Evolutionary conservation across 2,329 filamentous ascomycete genomes (phyloP), one percentile per base, ranked within the genome.

Genomic region (Aspergillus ibericus): DNA sequence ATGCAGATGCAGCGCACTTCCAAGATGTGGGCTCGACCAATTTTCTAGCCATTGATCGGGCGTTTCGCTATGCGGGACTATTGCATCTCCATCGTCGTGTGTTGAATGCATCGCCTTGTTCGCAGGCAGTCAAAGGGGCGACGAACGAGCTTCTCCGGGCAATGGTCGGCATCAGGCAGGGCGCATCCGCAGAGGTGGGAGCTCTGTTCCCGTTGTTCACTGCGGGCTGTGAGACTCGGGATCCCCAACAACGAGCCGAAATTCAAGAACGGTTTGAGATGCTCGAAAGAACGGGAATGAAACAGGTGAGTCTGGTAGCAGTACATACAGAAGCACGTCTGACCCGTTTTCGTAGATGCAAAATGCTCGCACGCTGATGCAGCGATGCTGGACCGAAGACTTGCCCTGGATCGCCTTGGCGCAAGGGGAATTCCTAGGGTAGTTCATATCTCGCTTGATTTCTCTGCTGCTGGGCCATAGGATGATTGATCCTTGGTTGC

Each of bases 131-230:
- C 0, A 86, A 87, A 64, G 76, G 78, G 10, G 84, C 85, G 0
- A 85, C 93, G 5, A 73, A 79, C 36, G 82, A 85, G 60, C 88
- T 93, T 47, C 77, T 91, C 27, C 76, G 78, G 1, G 83, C 86
- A 32, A 77, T 93, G 60, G 79, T 80, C 20, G 83, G 82, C 36
- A 85, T 95, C 50, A 78, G 85, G 12, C 77, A 81, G 12, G 88
- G 89, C 5, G 87, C 87, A 29, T 86, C 86, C 15, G 89, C 90
- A 0, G 91, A 93, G 73, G 87, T 85, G 8, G 91, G 89, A 67
- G 77, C 91, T 16, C 73, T 95, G 38, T 93, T 95, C 63, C 91
- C 91, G 0, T 86, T 95, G 76, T 95, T 95, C 73, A 90, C 89
- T 1, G 91, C 91, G 1, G 91, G 91, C 0, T 93, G 90, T 64